Base-by-base conservation (phyloP, 805 yeast species). In the Saccharomyces eubayanus region DNA sequence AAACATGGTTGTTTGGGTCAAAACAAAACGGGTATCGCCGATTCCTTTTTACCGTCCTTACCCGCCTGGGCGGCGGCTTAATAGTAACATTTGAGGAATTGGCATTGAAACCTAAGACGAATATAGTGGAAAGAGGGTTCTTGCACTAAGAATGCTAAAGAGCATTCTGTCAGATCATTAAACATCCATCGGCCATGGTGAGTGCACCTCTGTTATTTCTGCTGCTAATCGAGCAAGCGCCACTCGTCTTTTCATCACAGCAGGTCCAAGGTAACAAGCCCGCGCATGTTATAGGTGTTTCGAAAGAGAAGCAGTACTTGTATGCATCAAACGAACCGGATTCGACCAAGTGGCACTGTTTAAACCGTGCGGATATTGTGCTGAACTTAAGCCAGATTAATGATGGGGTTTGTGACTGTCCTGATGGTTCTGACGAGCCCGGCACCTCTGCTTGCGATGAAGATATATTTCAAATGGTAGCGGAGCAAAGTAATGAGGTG, bases 361-460 rank as follows among this genome's bases (percentile, higher is more conserved):
- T 92, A 40, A 62, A 70, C 31, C 77, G 87, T 62, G 85, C 94
- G 0, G 77, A 80, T n/a, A 80, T 89, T 5, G 74, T 73, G 21
- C 70, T 92, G 20, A 74, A 83, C 45, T 74, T 74, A 51, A 73
- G 73, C 40, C 87, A 83, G 63, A 77, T 92, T 61, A 92, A 92
- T 67, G 97, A 94, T 68, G 86, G 90, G 61, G 85, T 78, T 64
- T 92, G 98, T 71, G 98, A 94, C 64, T 92, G 98, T 72, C 97
- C 97, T 0, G 99, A 94, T 71, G 98, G 98, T 0, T 83, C 91
- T 4, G 99, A 94, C 72, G 98, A 94, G 68, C 97, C 97, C 0
- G 97, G 97, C 0, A 92, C 98, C 0, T 74, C 85, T 43, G 97
- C 97, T 0, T 92, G 98, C 68, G 63, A 69, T 16, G 56, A 50